Evolutionary conservation across 2,329 filamentous ascomycete species (phyloP).

Genomic region (Harringtonia aguacate): DNA sequence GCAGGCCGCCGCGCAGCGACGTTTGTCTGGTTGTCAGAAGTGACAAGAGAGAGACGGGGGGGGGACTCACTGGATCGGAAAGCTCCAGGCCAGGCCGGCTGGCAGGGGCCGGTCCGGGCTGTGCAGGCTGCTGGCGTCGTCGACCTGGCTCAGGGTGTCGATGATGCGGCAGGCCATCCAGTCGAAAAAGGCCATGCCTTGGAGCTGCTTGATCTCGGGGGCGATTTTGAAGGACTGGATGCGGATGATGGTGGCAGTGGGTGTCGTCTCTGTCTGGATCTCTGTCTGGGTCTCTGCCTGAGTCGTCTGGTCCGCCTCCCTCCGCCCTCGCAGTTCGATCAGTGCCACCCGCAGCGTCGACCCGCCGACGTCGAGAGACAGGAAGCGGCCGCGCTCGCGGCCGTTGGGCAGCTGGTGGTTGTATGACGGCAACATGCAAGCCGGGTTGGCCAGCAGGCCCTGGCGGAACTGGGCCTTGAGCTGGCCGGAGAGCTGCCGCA

Average conservation of each 20-base stretch:
- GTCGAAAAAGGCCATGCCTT: conserved; percentile 52
- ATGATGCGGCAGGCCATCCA: conserved; percentile 55
- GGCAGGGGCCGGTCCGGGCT: conserved; percentile 34
- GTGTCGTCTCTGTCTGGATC: conserved; percentile 14
- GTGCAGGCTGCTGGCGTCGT: conserved; percentile 18
- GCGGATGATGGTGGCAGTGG: conserved; percentile 32
- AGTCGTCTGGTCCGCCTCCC: conserved; percentile 22
- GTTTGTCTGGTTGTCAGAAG: conserved; percentile 41
- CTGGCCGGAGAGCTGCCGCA: conserved; percentile 33
- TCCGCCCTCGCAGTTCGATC: conserved; percentile 44
- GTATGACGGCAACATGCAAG: conserved; percentile 57
- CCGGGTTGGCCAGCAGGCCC: conserved; percentile 37
- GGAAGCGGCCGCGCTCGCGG: conserved; percentile 44
- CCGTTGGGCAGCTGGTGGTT: conserved; percentile 54
- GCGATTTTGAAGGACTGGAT: conserved; percentile 47
- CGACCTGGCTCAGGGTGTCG: conserved; percentile 40
- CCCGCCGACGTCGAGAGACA: conserved; percentile 59
- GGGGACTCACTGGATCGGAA: conserved; percentile 52
- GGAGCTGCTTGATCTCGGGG: conserved; percentile 41
- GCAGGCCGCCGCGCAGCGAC: conserved; percentile 45
- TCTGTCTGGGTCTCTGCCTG: no score
- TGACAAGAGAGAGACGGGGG: background rate
- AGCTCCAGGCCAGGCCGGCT: conserved; percentile 58
- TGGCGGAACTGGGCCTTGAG: conserved; percentile 46
- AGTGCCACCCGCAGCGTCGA: conserved; percentile 56